Conservation (phyloP, 1,284 basidiomycete species). For the Fomitiporia mediterranea region DNA sequence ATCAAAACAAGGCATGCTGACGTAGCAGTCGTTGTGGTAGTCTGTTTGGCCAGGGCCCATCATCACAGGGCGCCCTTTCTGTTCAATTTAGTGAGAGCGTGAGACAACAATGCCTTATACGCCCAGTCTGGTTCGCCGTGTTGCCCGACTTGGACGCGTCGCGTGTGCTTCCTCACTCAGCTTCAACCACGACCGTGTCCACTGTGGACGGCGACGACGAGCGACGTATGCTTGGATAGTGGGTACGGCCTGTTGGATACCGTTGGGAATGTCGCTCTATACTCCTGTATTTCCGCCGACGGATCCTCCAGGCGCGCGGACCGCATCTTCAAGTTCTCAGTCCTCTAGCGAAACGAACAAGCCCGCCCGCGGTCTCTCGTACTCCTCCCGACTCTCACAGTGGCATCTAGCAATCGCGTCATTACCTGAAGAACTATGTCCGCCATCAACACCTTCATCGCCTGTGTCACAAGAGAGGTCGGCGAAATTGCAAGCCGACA, state of each 20-base stretch:
- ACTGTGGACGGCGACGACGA: neutral
- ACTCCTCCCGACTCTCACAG: conserved; percentile 21
- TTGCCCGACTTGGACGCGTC: neutral
- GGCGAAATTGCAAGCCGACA: conserved; percentile 16
- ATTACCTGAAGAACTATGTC: conserved; percentile 22
- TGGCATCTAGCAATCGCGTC: conserved; percentile 21
- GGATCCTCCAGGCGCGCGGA: conserved; percentile 2
- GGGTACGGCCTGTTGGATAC: neutral
- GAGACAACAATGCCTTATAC: neutral
- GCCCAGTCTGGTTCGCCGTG: neutral
- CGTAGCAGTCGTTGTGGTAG: no score
- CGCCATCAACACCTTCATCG: conserved; percentile 20
- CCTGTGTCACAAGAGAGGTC: conserved; percentile 17
- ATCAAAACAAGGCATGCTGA: no score
- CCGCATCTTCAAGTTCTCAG: conserved; percentile 7
- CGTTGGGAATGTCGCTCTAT: conserved; percentile 19
- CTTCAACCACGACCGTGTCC: neutral
- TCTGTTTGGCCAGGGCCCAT: no score
- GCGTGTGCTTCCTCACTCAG: no score
- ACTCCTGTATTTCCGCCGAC: conserved; percentile 22
- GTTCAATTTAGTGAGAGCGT: neutral
- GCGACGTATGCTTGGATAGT: neutral
- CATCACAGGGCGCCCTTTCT: no score
- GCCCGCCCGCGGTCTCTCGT: conserved; percentile 8
- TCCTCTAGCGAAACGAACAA: neutral